A percentile compares a stretch with the other conserved stretches of the same genome.
phyloP scores from a whole-genome alignment of 2,329 filamentous ascomycete genomes.

The Pseudogymnoascus sp. region DNA sequence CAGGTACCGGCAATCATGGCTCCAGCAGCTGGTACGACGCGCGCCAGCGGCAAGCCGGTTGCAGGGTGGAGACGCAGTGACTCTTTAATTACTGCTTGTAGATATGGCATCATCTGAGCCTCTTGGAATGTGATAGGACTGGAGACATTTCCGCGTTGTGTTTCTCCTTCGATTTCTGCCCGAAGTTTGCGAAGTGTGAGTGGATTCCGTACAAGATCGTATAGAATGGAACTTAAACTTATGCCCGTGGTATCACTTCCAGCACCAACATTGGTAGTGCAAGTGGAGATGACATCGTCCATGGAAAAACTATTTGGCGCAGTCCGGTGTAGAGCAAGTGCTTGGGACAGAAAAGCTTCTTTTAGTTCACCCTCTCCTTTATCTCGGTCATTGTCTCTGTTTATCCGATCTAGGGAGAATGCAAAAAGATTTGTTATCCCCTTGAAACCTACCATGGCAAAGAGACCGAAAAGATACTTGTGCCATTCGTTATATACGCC shows the following conservation, averaged over 20 bases:
- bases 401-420: conserved; percentile 19
- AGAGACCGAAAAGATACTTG: conserved; percentile 8
- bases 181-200: conserved; percentile 6
- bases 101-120: conserved; percentile 11
- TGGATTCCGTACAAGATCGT: conserved; percentile 34
- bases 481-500: conserved; percentile 34
- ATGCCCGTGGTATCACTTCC: conserved; percentile 42
- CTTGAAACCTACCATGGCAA: neutral
- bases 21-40: neutral
- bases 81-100: conserved; percentile 3
- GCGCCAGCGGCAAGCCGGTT: neutral
- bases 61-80: neutral
- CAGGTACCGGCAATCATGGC: neutral
- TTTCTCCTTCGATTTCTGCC: conserved; percentile 7
- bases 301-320: conserved; percentile 35
- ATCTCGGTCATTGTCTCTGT: conserved; percentile 23
- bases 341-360: conserved; percentile 33
- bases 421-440: neutral
- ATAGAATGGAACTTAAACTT: conserved; percentile 37
- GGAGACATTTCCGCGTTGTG: neutral
- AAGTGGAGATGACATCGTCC: conserved; percentile 26
- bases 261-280: conserved; percentile 30
- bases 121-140: conserved; percentile 8
- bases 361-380: conserved; percentile 27
- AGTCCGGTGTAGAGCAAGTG: conserved; percentile 32